Conservation (phyloP, 2,329 filamentous ascomycete genomes). For the Fusarium burgessii region DNA sequence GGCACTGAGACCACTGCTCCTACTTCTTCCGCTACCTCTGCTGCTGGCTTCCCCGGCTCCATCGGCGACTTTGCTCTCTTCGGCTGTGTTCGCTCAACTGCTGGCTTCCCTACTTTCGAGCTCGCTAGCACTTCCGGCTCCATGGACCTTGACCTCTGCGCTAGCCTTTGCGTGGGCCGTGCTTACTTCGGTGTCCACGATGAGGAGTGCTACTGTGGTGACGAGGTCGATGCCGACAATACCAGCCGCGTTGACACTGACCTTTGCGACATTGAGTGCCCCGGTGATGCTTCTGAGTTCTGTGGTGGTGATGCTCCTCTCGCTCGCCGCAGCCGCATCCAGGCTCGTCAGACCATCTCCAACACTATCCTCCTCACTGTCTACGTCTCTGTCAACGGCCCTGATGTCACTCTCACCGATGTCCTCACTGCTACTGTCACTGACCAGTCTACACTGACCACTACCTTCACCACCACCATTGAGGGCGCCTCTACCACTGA, state of each 20-base stretch:
- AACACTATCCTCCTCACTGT: conserved; percentile 42
- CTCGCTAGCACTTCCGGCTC: conserved; percentile 13
- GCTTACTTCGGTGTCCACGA: conserved; percentile 46
- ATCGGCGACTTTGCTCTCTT: conserved; percentile 41
- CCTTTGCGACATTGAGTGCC: conserved; percentile 38
- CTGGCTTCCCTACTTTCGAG: conserved; percentile 43
- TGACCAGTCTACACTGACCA: conserved; percentile 34
- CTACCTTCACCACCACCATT: conserved; percentile 35
- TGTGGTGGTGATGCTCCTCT: conserved; percentile 39
- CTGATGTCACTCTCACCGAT: conserved; percentile 6
- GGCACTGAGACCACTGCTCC: conserved; percentile 45
- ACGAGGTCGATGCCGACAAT: conserved; percentile 13
- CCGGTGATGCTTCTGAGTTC: conserved; percentile 36
- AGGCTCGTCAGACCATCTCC: conserved; percentile 36
- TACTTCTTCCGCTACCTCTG: conserved; percentile 41
- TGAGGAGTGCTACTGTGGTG: conserved; percentile 45
- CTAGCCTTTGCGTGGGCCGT: conserved; percentile 37
- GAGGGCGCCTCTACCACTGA: conserved; percentile 19
- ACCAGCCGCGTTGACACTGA: conserved; percentile 19
- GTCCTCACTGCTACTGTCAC: conserved; percentile 33
- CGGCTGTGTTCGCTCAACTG: conserved; percentile 45
- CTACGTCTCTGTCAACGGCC: conserved; percentile 25
- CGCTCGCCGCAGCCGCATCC: conserved; percentile 29
- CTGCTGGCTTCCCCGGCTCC: conserved; percentile 31
- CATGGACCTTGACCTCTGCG: conserved; percentile 47